Percentiles rank a stretch among this genome's conserved stretches.
Conservation (phyloP, 768 basidiomycete genomes). For the Lactarius indigo region DNA sequence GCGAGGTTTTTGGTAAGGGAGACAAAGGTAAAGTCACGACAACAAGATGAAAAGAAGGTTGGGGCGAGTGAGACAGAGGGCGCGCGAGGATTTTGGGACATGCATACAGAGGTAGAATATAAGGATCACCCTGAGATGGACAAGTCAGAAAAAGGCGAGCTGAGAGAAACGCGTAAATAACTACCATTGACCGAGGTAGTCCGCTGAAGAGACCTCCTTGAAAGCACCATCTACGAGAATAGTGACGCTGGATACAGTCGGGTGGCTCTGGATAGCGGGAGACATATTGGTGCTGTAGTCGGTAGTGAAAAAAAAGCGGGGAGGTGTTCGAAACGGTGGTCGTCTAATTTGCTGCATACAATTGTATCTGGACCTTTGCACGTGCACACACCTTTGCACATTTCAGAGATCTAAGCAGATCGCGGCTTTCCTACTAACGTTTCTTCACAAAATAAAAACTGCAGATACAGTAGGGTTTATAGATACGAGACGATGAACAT, state of each 20-base stretch:
- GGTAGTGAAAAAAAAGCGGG: not conserved
- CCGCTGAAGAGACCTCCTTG: conserved; percentile 67
- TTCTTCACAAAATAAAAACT: too few species aligned
- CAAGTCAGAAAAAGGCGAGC: conserved; percentile 8
- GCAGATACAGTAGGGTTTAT: too few species aligned
- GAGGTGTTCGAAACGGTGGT: not conserved
- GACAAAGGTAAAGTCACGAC: conserved; percentile 82
- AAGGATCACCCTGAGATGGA: conserved; percentile 69
- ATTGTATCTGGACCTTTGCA: too few species aligned
- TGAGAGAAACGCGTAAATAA: conserved; percentile 25
- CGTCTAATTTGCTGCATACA: not conserved
- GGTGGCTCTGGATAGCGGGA: conserved; percentile 65
- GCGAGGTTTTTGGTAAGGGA: conserved; percentile 96
- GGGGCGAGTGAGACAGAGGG: not conserved
- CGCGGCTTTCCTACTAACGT: too few species aligned
- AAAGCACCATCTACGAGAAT: conserved; percentile 77
- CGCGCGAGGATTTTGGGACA: not conserved
- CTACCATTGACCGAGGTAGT: conserved; percentile 81
- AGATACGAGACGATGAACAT: too few species aligned
- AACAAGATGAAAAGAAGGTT: not conserved
- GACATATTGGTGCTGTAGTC: conserved; percentile 43
- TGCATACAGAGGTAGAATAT: conserved; percentile 88
- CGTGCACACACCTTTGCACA: too few species aligned
- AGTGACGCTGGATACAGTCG: conserved; percentile 73
- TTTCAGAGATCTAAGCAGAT: too few species aligned